A percentile compares a stretch with the other conserved stretches of the same genome.
These are phyloP conservation scores for Leptodontidium sp. DNA, from an alignment of 2,329 filamentous ascomycete species.

Conservation along the genomic window DNA sequence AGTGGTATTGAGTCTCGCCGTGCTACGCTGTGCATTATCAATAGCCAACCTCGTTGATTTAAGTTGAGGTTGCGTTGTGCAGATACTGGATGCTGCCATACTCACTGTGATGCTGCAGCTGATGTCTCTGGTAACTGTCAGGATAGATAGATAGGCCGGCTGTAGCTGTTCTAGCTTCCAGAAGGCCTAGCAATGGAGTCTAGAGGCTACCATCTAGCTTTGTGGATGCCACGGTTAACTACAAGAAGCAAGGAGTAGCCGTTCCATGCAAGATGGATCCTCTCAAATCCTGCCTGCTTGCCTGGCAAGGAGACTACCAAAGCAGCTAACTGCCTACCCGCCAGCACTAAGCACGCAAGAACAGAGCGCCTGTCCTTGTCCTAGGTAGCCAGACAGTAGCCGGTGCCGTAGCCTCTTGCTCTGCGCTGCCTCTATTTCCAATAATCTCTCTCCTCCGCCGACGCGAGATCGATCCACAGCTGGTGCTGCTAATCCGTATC, in stretches of 20 bases:
- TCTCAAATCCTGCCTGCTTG: background rate
- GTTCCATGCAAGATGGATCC: background rate
- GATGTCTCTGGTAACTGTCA: background rate
- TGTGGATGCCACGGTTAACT: background rate
- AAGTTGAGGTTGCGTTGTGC: slow-evolving; percentile 13
- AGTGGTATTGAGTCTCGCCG: background rate
- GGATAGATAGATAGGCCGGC: slow-evolving; percentile 6
- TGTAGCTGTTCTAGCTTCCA: background rate
- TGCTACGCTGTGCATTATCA: slow-evolving; percentile 11
- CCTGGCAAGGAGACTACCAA: no score
- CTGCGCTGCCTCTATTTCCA: slow-evolving; percentile 23
- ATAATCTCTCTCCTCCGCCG: slow-evolving; percentile 21
- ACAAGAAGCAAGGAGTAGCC: background rate
- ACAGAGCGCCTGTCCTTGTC: background rate
- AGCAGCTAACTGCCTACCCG: background rate
- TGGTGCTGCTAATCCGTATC: slow-evolving; percentile 31
- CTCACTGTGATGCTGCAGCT: background rate
- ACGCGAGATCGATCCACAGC: slow-evolving; percentile 26
- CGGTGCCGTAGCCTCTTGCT: background rate
- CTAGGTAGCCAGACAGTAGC: background rate
- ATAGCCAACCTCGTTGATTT: background rate
- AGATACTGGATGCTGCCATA: background rate
- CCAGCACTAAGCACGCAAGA: slow-evolving; percentile 1
- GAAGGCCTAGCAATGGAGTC: background rate
- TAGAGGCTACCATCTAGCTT: background rate